A percentile compares a stretch with the other conserved stretches of the same genome.
Evolutionary conservation across 768 basidiomycete species (phyloP).

Genomic region (Lactarius deliciosus): DNA sequence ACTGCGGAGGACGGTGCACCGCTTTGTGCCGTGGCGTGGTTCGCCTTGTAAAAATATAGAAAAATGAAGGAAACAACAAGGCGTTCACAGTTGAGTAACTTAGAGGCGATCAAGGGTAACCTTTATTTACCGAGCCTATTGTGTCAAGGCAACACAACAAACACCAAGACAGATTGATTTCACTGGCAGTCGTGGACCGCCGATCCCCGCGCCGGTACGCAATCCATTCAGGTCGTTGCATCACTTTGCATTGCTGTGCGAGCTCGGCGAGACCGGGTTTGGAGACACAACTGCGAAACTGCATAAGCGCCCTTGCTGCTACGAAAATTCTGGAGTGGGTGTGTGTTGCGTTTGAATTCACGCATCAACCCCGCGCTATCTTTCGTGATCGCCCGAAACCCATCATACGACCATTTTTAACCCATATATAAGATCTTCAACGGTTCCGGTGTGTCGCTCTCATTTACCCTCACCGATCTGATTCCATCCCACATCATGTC

Average conservation of each 20-base stretch:
- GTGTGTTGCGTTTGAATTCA: neutral
- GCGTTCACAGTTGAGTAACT: neutral
- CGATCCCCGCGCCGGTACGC: neutral
- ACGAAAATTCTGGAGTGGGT: neutral
- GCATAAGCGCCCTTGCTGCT: neutral
- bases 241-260: neutral
- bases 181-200: neutral
- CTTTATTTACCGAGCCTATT: neutral
- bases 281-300: neutral
- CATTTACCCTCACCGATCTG: neutral
- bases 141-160: neutral
- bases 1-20: neutral
- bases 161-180: neutral
- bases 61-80: neutral
- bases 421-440: neutral
- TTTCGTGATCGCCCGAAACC: conserved; percentile 17
- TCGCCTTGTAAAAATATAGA: neutral
- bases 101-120: neutral
- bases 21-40: neutral
- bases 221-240: neutral
- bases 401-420: neutral
- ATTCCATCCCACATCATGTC: conserved; percentile 10
- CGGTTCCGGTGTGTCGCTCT: neutral
- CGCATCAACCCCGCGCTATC: conserved; percentile 10
- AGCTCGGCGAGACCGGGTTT: neutral